Conservation (phyloP, 139 green algal genomes). For the Micractinium sp. region DNA sequence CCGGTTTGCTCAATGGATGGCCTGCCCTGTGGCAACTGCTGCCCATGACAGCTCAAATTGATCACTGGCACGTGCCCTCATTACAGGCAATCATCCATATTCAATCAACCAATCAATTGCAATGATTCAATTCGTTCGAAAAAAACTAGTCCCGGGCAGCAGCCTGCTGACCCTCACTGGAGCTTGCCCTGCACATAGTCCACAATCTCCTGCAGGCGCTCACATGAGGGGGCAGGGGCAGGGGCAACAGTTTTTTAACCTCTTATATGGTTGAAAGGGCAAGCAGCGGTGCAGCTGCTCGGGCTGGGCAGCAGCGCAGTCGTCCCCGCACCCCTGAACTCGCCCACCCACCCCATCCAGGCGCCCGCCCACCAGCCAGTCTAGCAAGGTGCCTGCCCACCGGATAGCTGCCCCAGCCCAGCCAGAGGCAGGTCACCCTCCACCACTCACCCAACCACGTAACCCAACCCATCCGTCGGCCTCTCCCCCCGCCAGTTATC, state of each 20-base stretch:
- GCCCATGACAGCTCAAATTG: too few species aligned
- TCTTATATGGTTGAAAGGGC: neutral
- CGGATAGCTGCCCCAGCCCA: slow-evolving; percentile 53
- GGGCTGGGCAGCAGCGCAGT: neutral
- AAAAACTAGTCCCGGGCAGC: neutral
- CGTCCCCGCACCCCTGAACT: too few species aligned
- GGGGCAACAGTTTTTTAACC: neutral
- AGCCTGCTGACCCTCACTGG: neutral
- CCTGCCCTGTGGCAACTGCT: too few species aligned
- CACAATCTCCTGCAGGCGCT: slow-evolving; percentile 16
- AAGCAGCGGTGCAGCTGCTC: neutral
- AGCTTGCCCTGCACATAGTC: slow-evolving; percentile 18
- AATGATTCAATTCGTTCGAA: neutral
- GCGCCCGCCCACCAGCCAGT: too few species aligned
- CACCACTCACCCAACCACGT: too few species aligned
- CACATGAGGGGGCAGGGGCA: neutral
- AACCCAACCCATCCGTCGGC: too few species aligned
- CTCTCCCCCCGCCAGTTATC: too few species aligned
- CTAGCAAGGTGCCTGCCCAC: too few species aligned
- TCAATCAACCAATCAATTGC: neutral
- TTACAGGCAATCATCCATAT: too few species aligned
- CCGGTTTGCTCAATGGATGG: too few species aligned
- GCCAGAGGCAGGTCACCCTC: slow-evolving; percentile 64
- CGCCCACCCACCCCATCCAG: too few species aligned
- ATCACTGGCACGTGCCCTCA: too few species aligned